phyloP scores from a whole-genome alignment of 176 grass and related monocot genomes.

The Elaeis guineensis region DNA sequence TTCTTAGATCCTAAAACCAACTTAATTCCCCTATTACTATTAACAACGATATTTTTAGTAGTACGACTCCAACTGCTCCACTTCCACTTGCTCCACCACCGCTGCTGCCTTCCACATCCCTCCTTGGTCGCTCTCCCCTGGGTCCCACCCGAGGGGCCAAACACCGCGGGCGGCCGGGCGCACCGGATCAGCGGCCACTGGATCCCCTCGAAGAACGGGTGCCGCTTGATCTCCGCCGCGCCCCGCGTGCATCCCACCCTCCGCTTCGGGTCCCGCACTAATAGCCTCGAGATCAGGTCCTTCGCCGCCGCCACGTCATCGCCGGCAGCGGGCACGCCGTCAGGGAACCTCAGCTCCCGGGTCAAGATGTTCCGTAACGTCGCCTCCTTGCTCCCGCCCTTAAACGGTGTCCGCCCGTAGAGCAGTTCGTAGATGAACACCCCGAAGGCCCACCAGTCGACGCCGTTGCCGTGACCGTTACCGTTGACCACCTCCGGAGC shows the following conservation, averaged over 20 bases:
- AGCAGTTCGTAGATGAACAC: conserved; percentile 89
- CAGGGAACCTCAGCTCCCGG: conserved; percentile 60
- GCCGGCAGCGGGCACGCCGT: conserved; percentile 16
- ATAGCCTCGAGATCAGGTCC: conserved; percentile 51
- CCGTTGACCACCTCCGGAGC: conserved; percentile 73
- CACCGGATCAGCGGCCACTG: conserved; percentile 77
- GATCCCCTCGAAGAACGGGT: conserved; percentile 71
- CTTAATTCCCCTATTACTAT: no score
- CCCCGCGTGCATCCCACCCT: conserved; percentile 65
- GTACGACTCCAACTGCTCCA: no score
- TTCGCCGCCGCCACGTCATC: conserved; percentile 44
- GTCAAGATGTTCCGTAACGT: conserved; percentile 79
- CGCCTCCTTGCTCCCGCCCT: conserved; percentile 67
- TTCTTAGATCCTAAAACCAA: no score
- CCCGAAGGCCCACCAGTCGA: conserved; percentile 97
- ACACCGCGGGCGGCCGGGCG: conserved; percentile 55
- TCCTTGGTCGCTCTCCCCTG: not conserved
- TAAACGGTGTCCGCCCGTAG: conserved; percentile 84
- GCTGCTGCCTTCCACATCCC: no score
- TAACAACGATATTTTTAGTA: no score
- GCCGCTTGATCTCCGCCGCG: conserved; percentile 75
- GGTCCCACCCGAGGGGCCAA: conserved; percentile 18
- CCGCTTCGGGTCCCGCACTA: conserved; percentile 61
- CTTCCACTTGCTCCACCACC: no score
- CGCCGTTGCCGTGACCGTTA: conserved; percentile 70